Evolutionary conservation across 257 asterid genomes (phyloP).

Genomic region (Lithospermum erythrorhizon): DNA sequence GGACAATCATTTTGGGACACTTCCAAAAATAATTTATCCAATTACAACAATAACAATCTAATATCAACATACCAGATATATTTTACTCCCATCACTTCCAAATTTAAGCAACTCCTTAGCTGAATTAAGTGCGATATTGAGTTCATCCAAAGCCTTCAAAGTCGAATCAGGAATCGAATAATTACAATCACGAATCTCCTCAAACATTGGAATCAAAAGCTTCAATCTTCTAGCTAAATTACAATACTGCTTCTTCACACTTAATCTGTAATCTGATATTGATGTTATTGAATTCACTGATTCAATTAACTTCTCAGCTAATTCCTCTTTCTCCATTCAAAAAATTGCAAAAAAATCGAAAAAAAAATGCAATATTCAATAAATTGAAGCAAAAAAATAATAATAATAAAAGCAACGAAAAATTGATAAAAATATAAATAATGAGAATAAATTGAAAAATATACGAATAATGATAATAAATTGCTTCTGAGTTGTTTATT

Average conservation of each 20-base stretch:
- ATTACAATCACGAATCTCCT: slow-evolving; percentile 78
- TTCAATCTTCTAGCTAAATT: slow-evolving; percentile 85
- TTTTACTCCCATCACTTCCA: slow-evolving; percentile 88
- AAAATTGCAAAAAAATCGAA: background rate
- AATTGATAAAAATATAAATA: too few relatives aligned
- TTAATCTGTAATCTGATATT: slow-evolving; percentile 47
- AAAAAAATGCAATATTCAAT: too few relatives aligned
- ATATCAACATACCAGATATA: slow-evolving; percentile 73
- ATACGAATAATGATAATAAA: too few relatives aligned
- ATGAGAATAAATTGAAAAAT: too few relatives aligned
- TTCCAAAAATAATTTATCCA: background rate
- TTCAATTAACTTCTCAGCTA: slow-evolving; percentile 46
- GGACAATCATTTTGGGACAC: too few relatives aligned
- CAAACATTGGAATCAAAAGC: slow-evolving; percentile 91
- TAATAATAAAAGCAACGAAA: too few relatives aligned
- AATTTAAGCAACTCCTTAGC: slow-evolving; percentile 80
- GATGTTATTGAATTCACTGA: slow-evolving; percentile 58
- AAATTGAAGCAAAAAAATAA: too few relatives aligned
- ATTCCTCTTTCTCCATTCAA: slow-evolving; percentile 53
- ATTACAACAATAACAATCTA: too few relatives aligned
- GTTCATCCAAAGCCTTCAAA: slow-evolving; percentile 32
- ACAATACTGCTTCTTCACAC: slow-evolving; percentile 79
- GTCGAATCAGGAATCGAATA: slow-evolving; percentile 44
- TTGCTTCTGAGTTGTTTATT: background rate
- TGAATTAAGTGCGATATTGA: slow-evolving; percentile 48